Evolutionary conservation across 1,284 basidiomycete species (phyloP).

Genomic region (Fistulina hepatica): DNA sequence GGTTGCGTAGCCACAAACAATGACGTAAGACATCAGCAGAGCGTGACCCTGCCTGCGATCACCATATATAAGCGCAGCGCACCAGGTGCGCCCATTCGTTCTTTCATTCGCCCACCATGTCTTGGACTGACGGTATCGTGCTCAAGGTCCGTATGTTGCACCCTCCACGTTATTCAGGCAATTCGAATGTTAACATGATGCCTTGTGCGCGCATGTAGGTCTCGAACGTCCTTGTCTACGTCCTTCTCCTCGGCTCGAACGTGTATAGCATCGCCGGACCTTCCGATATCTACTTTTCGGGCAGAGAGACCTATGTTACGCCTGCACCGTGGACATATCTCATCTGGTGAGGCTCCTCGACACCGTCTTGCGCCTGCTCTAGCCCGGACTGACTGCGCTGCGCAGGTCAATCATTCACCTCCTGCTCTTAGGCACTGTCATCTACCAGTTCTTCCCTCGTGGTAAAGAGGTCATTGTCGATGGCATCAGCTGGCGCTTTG

Average conservation of each 20-base stretch:
- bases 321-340: conserved; percentile 82
- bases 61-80: no score
- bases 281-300: conserved; percentile 53
- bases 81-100: no score
- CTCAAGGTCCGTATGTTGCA: no score
- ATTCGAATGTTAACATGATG: no score
- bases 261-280: conserved; percentile 75
- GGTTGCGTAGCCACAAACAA: no score
- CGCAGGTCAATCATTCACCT: conserved; percentile 76
- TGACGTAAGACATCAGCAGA: no score
- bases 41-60: no score
- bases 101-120: no score
- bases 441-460: conserved; percentile 81
- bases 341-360: conserved; percentile 49
- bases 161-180: no score
- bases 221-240: conserved; percentile 68
- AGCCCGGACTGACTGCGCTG: conserved; percentile 10
- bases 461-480: conserved; percentile 80
- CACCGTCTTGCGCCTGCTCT: background rate
- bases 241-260: conserved; percentile 81
- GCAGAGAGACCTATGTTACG: conserved; percentile 81
- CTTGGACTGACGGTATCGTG: no score
- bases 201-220: no score
- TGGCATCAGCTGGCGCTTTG: conserved; percentile 82
- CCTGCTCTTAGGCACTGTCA: conserved; percentile 75